These are phyloP conservation scores for Platanthera guangdongensis DNA, from an alignment of 106 monocot genomes.

Conservation along the genomic window DNA sequence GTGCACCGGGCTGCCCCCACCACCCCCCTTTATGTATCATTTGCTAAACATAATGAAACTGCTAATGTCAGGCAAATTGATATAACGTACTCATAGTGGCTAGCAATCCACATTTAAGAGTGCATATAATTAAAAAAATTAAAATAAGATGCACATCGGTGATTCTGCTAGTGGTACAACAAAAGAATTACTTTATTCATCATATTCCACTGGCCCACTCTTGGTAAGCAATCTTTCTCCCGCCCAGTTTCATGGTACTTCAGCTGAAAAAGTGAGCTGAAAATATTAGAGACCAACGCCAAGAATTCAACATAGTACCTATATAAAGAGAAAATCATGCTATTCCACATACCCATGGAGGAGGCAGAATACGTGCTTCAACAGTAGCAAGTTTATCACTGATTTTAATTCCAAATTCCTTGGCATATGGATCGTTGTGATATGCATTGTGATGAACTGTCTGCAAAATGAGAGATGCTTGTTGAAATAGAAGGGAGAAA, in stretches of 20 bases:
- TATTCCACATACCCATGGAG: conserved; percentile 40
- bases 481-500: not conserved
- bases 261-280: conserved; percentile 18
- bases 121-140: not conserved
- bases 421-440: conserved; percentile 42
- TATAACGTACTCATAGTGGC: not conserved
- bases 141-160: not conserved
- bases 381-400: conserved; percentile 42
- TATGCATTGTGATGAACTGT: conserved; percentile 50
- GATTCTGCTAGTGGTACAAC: not conserved
- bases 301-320: not conserved
- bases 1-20: too few species aligned
- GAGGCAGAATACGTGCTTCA: conserved; percentile 55
- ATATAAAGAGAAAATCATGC: not conserved
- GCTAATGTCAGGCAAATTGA: not conserved
- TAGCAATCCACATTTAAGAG: not conserved
- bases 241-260: conserved; percentile 58
- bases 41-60: too few species aligned
- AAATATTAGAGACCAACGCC: not conserved
- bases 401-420: conserved; percentile 59
- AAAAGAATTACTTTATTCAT: conserved; percentile 40
- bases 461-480: conserved; percentile 6
- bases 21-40: too few species aligned
- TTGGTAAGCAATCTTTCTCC: conserved; percentile 48
- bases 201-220: conserved; percentile 69